Evolutionary conservation across 306 rosid genomes (phyloP).

Genomic region (Comarum palustre): DNA sequence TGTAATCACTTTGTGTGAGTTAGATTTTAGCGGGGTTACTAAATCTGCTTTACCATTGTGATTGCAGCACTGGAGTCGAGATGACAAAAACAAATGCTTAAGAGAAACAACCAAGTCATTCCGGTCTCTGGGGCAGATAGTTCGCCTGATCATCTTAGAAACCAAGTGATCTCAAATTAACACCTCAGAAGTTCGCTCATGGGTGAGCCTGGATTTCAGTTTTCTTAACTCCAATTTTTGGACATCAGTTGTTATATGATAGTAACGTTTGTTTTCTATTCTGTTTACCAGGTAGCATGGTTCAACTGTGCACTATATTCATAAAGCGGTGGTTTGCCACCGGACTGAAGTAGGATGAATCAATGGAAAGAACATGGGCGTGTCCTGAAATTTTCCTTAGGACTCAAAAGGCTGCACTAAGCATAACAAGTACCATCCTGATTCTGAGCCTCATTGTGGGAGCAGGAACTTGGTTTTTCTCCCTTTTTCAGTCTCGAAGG

Average conservation of each 20-base stretch:
- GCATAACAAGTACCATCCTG: background rate
- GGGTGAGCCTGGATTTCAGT: background rate
- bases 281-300: conserved; percentile 1
- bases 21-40: background rate
- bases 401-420: background rate
- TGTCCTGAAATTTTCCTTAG: background rate
- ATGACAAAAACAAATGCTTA: conserved; percentile 71
- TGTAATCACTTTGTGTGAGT: conserved; percentile 2
- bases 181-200: background rate
- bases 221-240: background rate
- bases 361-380: background rate
- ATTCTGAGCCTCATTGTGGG: background rate
- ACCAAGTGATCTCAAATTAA: conserved; percentile 5
- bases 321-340: background rate
- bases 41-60: conserved; percentile 15
- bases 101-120: conserved; percentile 82
- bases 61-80: conserved; percentile 79
- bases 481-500: background rate
- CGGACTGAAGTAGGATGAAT: background rate
- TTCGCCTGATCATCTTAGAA: conserved; percentile 63
- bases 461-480: background rate
- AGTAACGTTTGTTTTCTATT: background rate
- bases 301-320: background rate
- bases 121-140: conserved; percentile 64
- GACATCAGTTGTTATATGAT: background rate